Percentiles rank a stretch among this genome's conserved stretches.
These are phyloP conservation scores for Krasilnikovozyma curviuscula DNA, from an alignment of 768 basidiomycete genomes.

Conservation along the genomic window DNA sequence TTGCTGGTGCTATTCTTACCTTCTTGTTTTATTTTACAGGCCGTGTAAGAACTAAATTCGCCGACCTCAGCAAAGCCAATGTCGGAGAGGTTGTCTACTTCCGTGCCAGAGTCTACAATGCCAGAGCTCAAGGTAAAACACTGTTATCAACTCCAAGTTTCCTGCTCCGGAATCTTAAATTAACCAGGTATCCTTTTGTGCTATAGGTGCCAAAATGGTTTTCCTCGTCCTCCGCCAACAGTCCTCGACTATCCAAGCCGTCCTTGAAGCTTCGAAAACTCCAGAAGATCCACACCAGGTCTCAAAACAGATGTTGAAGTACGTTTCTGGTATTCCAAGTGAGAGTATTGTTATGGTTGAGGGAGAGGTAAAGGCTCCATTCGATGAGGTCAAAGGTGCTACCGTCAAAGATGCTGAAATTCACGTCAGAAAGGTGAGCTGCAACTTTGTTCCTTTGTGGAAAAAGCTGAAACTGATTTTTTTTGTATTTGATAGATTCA, in stretches of 20 bases:
- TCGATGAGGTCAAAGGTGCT: slow-evolving; percentile 76
- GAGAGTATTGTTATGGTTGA: slow-evolving; percentile 87
- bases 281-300: slow-evolving; percentile 35
- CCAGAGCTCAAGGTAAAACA: slow-evolving; percentile 51
- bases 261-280: slow-evolving; percentile 44
- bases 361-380: slow-evolving; percentile 57
- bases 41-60: slow-evolving; percentile 44
- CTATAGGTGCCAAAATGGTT: slow-evolving; percentile 63
- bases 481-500: slow-evolving; percentile 39
- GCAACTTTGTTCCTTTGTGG: background rate
- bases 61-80: slow-evolving; percentile 39
- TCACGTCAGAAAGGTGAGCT: slow-evolving; percentile 52
- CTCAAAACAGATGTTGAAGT: slow-evolving; percentile 96
- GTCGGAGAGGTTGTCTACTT: slow-evolving; percentile 60
- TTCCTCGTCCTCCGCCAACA: slow-evolving; percentile 84
- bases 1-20: slow-evolving; percentile 23
- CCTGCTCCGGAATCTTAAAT: background rate
- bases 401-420: slow-evolving; percentile 74
- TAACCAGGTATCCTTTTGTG: background rate
- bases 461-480: slow-evolving; percentile 1
- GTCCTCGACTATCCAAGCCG: slow-evolving; percentile 64
- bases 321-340: slow-evolving; percentile 51
- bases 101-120: slow-evolving; percentile 77
- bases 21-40: slow-evolving; percentile 17
- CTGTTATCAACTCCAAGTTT: background rate